phyloP scores from a whole-genome alignment of 768 basidiomycete species.

The Termitomyces sp. region DNA sequence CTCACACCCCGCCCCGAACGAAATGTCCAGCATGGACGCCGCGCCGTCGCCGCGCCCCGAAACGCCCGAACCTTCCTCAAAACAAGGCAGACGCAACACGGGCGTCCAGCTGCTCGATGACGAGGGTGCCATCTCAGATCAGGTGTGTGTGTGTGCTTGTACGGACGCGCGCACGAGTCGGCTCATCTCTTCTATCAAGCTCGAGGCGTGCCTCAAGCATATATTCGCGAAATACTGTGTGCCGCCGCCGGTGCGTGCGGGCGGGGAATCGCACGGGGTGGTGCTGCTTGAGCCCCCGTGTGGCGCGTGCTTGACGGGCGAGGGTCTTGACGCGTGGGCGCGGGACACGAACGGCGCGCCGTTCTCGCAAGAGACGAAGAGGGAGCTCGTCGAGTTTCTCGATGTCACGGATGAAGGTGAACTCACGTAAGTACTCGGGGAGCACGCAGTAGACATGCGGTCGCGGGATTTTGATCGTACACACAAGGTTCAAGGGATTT shows the following conservation, averaged over 20 bases:
- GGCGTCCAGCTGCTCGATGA: conserved; percentile 58
- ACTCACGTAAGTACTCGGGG: conserved; percentile 54
- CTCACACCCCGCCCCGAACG: not conserved
- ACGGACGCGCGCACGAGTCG: no score
- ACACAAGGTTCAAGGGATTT: conserved; percentile 66
- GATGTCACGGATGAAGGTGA: conserved; percentile 67
- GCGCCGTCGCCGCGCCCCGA: conserved; percentile 48
- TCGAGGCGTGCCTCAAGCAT: conserved; percentile 65
- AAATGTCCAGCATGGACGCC: conserved; percentile 16
- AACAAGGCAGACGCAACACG: conserved; percentile 52
- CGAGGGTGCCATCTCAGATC: conserved; percentile 60
- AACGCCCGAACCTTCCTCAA: conserved; percentile 56
- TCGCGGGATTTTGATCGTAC: not conserved
- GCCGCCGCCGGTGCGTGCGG: conserved; percentile 27
- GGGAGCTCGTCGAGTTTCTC: conserved; percentile 70
- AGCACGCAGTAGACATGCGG: no score
- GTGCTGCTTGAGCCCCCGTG: conserved; percentile 41
- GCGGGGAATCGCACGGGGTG: conserved; percentile 16
- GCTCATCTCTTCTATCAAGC: conserved; percentile 25
- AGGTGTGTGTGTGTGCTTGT: conserved; percentile 34
- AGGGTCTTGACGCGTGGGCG: conserved; percentile 72
- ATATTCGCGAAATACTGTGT: conserved; percentile 78
- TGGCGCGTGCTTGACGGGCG: conserved; percentile 49
- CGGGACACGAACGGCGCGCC: conserved; percentile 76
- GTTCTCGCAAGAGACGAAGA: conserved; percentile 72